These are phyloP conservation scores for Microbotryomycetes sp. DNA, from an alignment of 1,284 basidiomycete genomes.

Conservation along the genomic window DNA sequence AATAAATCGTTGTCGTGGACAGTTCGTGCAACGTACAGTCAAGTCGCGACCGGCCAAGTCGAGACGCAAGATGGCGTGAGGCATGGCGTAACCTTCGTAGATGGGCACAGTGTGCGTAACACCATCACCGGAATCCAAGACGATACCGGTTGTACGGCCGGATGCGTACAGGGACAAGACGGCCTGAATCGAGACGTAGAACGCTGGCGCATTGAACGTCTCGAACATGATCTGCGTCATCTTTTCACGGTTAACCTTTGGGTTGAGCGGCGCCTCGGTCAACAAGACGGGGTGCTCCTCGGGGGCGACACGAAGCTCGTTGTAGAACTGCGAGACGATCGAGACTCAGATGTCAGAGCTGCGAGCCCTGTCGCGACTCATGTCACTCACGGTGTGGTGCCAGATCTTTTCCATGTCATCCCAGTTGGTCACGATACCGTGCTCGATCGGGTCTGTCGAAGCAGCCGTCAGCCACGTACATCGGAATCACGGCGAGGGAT, in stretches of 20 bases:
- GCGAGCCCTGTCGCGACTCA: not conserved
- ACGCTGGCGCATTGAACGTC: conserved; percentile 88
- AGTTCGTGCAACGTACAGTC: conserved; percentile 49
- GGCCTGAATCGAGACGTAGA: conserved; percentile 90
- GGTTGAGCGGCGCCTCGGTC: conserved; percentile 91
- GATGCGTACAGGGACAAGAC: conserved; percentile 88
- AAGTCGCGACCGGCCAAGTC: conserved; percentile 93
- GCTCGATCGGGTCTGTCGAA: conserved; percentile 44
- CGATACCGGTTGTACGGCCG: conserved; percentile 86
- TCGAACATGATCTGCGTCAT: conserved; percentile 98
- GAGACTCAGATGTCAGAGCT: conserved; percentile 36
- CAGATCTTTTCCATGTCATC: conserved; percentile 94
- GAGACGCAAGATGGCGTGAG: conserved; percentile 89
- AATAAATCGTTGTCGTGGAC: too few species aligned
- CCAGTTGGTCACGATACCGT: conserved; percentile 87
- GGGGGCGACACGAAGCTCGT: conserved; percentile 47
- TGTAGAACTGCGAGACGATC: conserved; percentile 41
- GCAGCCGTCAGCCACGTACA: conserved; percentile 4
- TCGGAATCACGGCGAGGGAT: conserved; percentile 38
- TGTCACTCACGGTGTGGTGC: conserved; percentile 48
- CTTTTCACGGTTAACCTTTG: conserved; percentile 91
- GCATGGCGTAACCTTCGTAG: conserved; percentile 91
- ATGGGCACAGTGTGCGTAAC: conserved; percentile 90
- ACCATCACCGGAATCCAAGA: conserved; percentile 89
- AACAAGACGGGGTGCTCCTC: conserved; percentile 91